Evolutionary conservation across 1,284 basidiomycete species (phyloP), one percentile per base, ranked within the genome.

Genomic region (Boletus hoseneyae): DNA sequence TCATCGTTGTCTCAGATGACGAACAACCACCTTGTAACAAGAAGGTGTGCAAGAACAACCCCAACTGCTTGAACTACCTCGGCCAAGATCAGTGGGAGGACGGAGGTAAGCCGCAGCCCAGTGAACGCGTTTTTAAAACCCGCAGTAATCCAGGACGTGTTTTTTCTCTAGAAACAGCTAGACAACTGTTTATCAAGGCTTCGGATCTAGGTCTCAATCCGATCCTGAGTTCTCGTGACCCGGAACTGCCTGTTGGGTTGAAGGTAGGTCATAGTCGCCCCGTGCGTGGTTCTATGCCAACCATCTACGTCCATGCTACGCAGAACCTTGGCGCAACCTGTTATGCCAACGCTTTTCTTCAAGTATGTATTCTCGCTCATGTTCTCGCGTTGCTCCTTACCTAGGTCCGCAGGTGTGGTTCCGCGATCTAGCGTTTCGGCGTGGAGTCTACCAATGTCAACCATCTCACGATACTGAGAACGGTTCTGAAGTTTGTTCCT

Each of bases 311-410:
- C 9, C 13, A 6, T 45, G 7, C 9, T 21, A 30, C 3, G 15
- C 57, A 93, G 85, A 97, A 97, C 64, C 79, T 96, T 15, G 93
- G 93, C 12, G 93, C 93, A 12, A 96, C 93, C 4, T 93, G 92
- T 63, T 95, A 94, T 57, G 92, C 90, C 45, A 96, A 96, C 67
- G 90, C 92, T 6, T 95, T 89, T 56, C 75, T 96, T 37, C 93
- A 97, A 72, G 88, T 87, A 55, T 27, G 68, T 51, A 19, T 19
- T 30, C 32, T 47, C 30, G 12, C 10, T 33, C 4, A 37, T 39
- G 33, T 23, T 38, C 15, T 12, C 16, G 4, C 23, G 1, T 42
- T 32, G 27, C 21, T 41, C 13, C 48, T 62, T 23, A 57, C 30
- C 19, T 16, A 34, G 13, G 44, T 29, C 13, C 52, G 21, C 23